Percentiles rank a stretch among this genome's conserved stretches.
Evolutionary conservation across 176 grass and related monocot genomes (phyloP).

Genomic region (Tuctoria greenei): DNA sequence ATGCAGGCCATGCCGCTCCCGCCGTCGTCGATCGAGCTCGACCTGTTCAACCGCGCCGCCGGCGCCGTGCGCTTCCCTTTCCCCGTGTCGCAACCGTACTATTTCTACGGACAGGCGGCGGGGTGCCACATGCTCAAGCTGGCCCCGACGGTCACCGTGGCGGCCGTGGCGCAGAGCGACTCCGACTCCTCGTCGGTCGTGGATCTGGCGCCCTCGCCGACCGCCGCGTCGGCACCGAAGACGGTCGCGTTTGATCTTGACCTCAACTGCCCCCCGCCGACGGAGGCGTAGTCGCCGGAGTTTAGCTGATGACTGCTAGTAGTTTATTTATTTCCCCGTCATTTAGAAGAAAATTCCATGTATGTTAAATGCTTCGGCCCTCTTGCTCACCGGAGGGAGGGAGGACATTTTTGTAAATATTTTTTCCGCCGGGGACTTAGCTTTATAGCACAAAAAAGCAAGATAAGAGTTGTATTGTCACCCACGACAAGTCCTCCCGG

Average conservation of each 20-base stretch:
- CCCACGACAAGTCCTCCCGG: conserved; percentile 37
- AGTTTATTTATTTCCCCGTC: not conserved
- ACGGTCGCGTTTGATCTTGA: conserved; percentile 59
- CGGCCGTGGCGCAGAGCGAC: conserved; percentile 55
- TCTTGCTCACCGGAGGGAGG: not conserved
- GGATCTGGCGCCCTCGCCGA: conserved; percentile 48
- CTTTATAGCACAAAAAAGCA: conserved; percentile 10
- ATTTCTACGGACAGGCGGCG: conserved; percentile 49
- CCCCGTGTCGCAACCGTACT: conserved; percentile 51
- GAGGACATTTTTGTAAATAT: conserved; percentile 51
- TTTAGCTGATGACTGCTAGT: conserved; percentile 31
- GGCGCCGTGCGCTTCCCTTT: conserved; percentile 50
- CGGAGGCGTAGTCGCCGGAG: conserved; percentile 44
- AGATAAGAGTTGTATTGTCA: conserved; percentile 28
- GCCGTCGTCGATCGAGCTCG: conserved; percentile 34
- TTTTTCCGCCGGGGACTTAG: conserved; percentile 47
- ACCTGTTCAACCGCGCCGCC: conserved; percentile 47
- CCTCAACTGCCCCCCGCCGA: conserved; percentile 71
- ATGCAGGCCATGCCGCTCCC: conserved; percentile 57
- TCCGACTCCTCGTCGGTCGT: conserved; percentile 80
- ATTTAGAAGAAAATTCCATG: conserved; percentile 15
- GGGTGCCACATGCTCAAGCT: conserved; percentile 36
- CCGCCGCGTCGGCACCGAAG: conserved; percentile 30
- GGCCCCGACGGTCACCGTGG: conserved; percentile 28
- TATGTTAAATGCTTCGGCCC: not conserved